Base-by-base conservation (phyloP, 768 basidiomycete genomes). In the Goffeauzyma gilvescens region DNA sequence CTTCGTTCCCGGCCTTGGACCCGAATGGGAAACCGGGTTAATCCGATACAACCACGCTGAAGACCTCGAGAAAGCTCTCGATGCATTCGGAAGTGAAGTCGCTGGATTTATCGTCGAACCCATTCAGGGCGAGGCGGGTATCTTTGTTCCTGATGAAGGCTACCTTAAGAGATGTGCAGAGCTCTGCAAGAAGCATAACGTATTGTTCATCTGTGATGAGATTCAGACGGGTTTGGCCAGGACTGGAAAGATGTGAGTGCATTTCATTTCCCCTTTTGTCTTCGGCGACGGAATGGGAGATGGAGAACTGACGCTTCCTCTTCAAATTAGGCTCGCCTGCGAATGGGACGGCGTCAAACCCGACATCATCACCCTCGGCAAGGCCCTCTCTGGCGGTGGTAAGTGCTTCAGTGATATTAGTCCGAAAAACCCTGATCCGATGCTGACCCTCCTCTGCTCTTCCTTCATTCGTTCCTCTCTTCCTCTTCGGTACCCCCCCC, bases 111-210 rank as follows among this genome's bases (percentile, higher is more conserved):
- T 98, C 43, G 73, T 98, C 3, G 93, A 98, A 66, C 93, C 93
- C 5, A 96, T 98, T 49, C 93, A 98, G 62, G 90, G 90, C n/a
- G 90, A 95, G 66, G 90, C 90, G 14, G 89, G 87, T 9, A 90
- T 98, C 52, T 76, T 95, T 46, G 82, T 96, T 9, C 93, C 93
- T 0, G 77, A 79, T 1, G 70, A 72, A 6, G 87, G 87, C 5
- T 98, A 98, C 65, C 72, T 98, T 28, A 60, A 72, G 23, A 67
- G 75, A 51, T 78, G 78, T 21, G 76, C 78, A 39, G 76, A 72
- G 41, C 70, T 95, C 21, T 98, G 93, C 72, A 81, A 80, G 68
- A 75, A 81, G 64, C 75, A 89, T 65, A 85, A 90, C 37, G 85
- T 86, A 0, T 70, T 98, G n/a, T 69, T 98, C 26, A 96, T 98